Evolutionary conservation across 208 protist species (phyloP).

Genomic region (Zelonia costaricensis): DNA sequence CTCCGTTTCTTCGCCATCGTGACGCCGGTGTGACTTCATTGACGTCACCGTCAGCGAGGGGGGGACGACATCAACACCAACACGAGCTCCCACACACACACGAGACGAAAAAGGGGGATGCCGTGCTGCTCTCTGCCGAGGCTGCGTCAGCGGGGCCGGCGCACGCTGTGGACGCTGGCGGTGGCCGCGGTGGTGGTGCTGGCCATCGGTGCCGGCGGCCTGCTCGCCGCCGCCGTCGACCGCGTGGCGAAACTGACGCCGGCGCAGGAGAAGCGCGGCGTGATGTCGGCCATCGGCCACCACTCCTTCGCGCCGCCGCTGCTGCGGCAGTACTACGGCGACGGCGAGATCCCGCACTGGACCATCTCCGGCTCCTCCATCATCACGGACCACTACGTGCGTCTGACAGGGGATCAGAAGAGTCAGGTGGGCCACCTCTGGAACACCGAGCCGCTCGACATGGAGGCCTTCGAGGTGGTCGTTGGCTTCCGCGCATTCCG

Average conservation of each 20-base stretch:
- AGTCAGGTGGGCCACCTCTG: constrained; percentile 68
- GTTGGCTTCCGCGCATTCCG: constrained; percentile 72
- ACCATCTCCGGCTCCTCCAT: constrained; percentile 67
- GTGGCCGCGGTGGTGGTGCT: constrained; percentile 2
- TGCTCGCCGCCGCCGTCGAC: constrained; percentile 5
- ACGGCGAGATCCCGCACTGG: constrained; percentile 82
- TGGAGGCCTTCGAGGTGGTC: constrained; percentile 82
- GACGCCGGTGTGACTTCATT: no score
- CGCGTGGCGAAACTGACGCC: constrained; percentile 23
- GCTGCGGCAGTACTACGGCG: constrained; percentile 70
- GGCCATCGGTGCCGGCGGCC: constrained; percentile 2
- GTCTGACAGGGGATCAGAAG: constrained; percentile 65
- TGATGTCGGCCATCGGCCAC: constrained; percentile 55
- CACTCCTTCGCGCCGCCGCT: constrained; percentile 80
- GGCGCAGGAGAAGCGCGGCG: constrained; percentile 46
- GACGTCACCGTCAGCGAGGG: no score
- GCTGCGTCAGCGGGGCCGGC: background rate
- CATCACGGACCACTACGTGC: constrained; percentile 81
- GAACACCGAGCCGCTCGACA: constrained; percentile 76
- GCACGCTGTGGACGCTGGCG: background rate
- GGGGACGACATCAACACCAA: no score
- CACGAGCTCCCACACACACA: no score
- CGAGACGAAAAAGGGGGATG: no score
- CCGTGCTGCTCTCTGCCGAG: background rate
- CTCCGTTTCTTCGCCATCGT: no score